These are phyloP conservation scores for Euphorbia tirucalli DNA, from an alignment of 345 rosid species.

Conservation along the genomic window DNA sequence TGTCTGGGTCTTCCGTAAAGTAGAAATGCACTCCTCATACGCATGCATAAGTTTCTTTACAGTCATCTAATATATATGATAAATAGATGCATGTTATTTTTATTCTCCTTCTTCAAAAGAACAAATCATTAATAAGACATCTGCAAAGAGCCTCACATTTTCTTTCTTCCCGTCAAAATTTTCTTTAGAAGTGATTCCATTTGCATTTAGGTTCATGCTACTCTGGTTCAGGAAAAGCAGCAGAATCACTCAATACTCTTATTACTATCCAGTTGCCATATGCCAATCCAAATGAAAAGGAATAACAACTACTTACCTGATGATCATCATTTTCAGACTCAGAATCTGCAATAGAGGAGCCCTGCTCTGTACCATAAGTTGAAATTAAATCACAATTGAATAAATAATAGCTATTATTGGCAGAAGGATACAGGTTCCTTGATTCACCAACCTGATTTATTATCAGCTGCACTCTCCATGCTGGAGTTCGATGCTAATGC, in stretches of 20 bases:
- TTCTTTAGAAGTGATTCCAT: constrained; percentile 27
- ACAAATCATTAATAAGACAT: not conserved
- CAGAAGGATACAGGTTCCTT: not conserved
- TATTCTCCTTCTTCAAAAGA: not conserved
- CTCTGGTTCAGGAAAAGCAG: constrained; percentile 27
- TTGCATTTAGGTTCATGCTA: constrained; percentile 28
- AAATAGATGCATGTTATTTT: not conserved
- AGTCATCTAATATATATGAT: constrained; percentile 53
- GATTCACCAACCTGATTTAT: constrained; percentile 39
- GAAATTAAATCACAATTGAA: constrained; percentile 5
- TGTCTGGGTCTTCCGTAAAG: constrained; percentile 58
- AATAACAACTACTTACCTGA: constrained; percentile 42
- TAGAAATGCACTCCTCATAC: constrained; percentile 68
- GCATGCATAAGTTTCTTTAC: constrained; percentile 59
- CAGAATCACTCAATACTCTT: constrained; percentile 10
- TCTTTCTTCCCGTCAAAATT: constrained; percentile 41
- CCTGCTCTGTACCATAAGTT: constrained; percentile 47
- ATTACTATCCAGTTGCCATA: constrained; percentile 13
- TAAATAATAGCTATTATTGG: not conserved
- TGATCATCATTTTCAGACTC: constrained; percentile 46
- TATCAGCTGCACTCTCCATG: constrained; percentile 16
- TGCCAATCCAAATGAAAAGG: constrained; percentile 8
- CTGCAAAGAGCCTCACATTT: constrained; percentile 44
- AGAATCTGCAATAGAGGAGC: constrained; percentile 40
- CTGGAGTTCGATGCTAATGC: constrained; percentile 35